Conservation (phyloP, 768 basidiomycete species). For the Chlorophyllum brunneum region DNA sequence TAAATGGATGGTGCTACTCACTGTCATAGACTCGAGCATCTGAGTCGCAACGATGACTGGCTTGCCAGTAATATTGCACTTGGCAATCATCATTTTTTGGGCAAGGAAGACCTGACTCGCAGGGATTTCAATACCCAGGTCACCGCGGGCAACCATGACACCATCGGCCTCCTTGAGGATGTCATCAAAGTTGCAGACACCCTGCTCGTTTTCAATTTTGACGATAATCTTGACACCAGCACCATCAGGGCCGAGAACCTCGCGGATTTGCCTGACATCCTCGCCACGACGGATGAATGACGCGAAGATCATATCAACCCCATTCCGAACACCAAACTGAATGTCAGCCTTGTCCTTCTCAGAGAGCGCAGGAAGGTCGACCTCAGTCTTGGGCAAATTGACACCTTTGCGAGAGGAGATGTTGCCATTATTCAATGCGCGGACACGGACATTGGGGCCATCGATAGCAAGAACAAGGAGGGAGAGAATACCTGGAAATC, state of each 20-base stretch:
- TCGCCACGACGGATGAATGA: slow-evolving; percentile 96
- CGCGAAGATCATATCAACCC: slow-evolving; percentile 98
- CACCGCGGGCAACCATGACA: slow-evolving; percentile 99
- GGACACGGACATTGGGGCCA: slow-evolving; percentile 75
- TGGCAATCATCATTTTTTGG: slow-evolving; percentile 99
- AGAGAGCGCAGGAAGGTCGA: slow-evolving; percentile 95
- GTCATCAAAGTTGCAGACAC: slow-evolving; percentile 98
- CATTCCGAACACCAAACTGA: slow-evolving; percentile 92
- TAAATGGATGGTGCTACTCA: slow-evolving; percentile 30
- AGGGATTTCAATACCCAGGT: slow-evolving; percentile 99
- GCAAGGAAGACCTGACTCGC: slow-evolving; percentile 98
- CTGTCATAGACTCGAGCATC: slow-evolving; percentile 99
- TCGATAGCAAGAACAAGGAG: slow-evolving; percentile 91
- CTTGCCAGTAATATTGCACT: slow-evolving; percentile 97
- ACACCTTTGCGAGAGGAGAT: slow-evolving; percentile 98
- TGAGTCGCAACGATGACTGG: slow-evolving; percentile 98
- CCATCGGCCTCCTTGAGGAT: slow-evolving; percentile 93
- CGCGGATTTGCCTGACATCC: slow-evolving; percentile 91
- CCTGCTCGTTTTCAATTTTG: slow-evolving; percentile 99
- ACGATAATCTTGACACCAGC: slow-evolving; percentile 98
- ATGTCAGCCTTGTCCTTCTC: slow-evolving; percentile 98
- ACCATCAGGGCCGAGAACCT: slow-evolving; percentile 91
- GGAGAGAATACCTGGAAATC: slow-evolving; percentile 56
- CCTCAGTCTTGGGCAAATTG: slow-evolving; percentile 96
- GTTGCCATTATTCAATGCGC: slow-evolving; percentile 84